Evolutionary conservation across 108 stramenopile species (phyloP).

Genomic region (Cyclotella sp.): DNA sequence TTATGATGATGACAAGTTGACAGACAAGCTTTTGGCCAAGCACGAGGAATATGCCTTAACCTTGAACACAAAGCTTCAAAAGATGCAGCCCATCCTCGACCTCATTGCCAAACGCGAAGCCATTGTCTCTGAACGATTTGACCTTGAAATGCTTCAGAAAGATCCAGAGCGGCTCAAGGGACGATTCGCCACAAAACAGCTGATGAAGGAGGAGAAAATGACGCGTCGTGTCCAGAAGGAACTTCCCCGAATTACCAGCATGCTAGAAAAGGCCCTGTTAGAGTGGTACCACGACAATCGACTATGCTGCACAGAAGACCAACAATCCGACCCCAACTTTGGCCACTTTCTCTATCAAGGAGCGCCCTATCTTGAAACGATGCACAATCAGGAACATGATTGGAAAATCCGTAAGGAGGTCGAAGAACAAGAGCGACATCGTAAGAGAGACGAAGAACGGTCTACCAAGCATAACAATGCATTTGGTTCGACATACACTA

Average conservation of each 20-base stretch:
- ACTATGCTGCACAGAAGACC: slow-evolving; percentile 44
- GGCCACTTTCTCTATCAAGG: slow-evolving; percentile 78
- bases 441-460: slow-evolving; percentile 78
- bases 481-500: slow-evolving; percentile 42
- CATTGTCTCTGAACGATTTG: slow-evolving; percentile 75
- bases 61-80: slow-evolving; percentile 70
- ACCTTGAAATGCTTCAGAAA: slow-evolving; percentile 86
- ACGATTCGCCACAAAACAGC: slow-evolving; percentile 86
- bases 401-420: slow-evolving; percentile 81
- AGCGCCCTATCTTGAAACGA: slow-evolving; percentile 63
- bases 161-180: slow-evolving; percentile 89
- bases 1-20: slow-evolving; percentile 68
- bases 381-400: slow-evolving; percentile 80
- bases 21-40: slow-evolving; percentile 79
- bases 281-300: slow-evolving; percentile 69
- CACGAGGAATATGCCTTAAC: slow-evolving; percentile 80
- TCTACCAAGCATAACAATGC: slow-evolving; percentile 22
- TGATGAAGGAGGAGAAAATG: slow-evolving; percentile 95
- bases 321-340: slow-evolving; percentile 40
- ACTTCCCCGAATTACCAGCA: slow-evolving; percentile 73
- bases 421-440: slow-evolving; percentile 68
- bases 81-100: slow-evolving; percentile 87
- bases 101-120: slow-evolving; percentile 88
- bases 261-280: slow-evolving; percentile 64
- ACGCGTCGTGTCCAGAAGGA: slow-evolving; percentile 84